Conservation (phyloP, 2,329 filamentous ascomycete species). For the Botrytis galanthina region DNA sequence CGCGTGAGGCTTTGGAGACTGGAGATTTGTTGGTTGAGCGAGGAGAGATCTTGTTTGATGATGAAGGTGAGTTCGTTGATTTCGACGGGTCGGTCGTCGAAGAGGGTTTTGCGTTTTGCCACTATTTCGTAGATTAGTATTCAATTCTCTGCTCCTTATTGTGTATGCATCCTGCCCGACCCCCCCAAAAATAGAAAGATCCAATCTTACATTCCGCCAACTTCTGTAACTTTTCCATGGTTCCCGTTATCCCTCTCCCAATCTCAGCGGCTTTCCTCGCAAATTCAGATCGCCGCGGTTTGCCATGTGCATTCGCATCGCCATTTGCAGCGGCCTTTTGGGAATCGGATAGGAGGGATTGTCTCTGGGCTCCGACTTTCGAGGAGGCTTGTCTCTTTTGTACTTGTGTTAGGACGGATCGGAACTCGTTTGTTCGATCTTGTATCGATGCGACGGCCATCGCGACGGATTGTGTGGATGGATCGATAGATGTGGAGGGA, state of each 20-base stretch:
- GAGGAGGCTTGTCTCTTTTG: constrained; percentile 74
- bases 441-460: constrained; percentile 80
- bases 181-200: too few relatives aligned
- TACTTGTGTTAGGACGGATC: constrained; percentile 81
- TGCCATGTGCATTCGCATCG: constrained; percentile 44
- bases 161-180: neutral
- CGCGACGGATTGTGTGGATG: neutral
- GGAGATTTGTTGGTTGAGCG: constrained; percentile 82
- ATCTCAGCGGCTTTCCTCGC: constrained; percentile 89
- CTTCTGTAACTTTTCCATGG: constrained; percentile 93
- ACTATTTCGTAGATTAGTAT: constrained; percentile 48
- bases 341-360: constrained; percentile 73
- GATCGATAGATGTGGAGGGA: constrained; percentile 3
- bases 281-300: constrained; percentile 78
- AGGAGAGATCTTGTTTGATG: constrained; percentile 94
- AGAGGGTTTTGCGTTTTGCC: constrained; percentile 93
- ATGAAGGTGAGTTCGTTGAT: constrained; percentile 96
- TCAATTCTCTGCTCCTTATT: neutral
- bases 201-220: constrained; percentile 69
- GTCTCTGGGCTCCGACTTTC: constrained; percentile 75
- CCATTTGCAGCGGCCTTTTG: constrained; percentile 65
- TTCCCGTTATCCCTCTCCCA: constrained; percentile 83
- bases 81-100: constrained; percentile 94
- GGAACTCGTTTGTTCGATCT: constrained; percentile 95
- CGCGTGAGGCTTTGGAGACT: constrained; percentile 74